Percentiles rank a stretch among this genome's conserved stretches.
phyloP scores from a whole-genome alignment of 2,329 filamentous ascomycete genomes.

The Diaporthe helianthi region DNA sequence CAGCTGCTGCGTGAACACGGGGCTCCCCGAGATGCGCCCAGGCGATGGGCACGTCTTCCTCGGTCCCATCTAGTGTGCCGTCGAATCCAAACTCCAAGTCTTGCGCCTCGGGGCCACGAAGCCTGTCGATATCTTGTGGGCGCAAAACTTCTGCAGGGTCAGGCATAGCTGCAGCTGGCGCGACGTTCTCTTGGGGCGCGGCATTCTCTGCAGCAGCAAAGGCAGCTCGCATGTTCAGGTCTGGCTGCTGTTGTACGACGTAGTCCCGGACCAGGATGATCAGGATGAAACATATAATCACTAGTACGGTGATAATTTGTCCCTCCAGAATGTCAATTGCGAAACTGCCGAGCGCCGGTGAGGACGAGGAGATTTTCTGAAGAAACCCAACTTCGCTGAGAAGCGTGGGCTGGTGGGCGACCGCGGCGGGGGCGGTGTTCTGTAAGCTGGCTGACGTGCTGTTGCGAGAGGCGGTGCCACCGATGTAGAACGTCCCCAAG shows the following conservation, averaged over 20 bases:
- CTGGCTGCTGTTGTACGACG: conserved; percentile 96
- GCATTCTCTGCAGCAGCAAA: conserved; percentile 52
- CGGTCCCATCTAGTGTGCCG: conserved; percentile 18
- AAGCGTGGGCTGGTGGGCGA: conserved; percentile 50
- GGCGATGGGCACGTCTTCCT: neutral
- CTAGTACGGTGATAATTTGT: conserved; percentile 88
- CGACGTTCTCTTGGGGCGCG: conserved; percentile 22
- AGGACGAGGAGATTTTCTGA: conserved; percentile 70
- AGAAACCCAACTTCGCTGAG: conserved; percentile 65
- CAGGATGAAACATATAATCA: conserved; percentile 95
- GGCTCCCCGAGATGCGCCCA: conserved; percentile 1
- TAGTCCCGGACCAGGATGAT: conserved; percentile 96
- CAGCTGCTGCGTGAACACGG: neutral
- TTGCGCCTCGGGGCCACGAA: conserved; percentile 27
- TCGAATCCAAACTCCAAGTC: conserved; percentile 16
- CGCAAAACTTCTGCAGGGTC: conserved; percentile 20
- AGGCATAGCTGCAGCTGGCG: conserved; percentile 8
- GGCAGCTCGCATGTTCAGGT: conserved; percentile 80
- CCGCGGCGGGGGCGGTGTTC: conserved; percentile 34
- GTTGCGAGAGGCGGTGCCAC: conserved; percentile 21
- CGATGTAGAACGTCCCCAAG: conserved; percentile 31
- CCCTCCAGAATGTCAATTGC: conserved; percentile 84
- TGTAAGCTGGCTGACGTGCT: conserved; percentile 20
- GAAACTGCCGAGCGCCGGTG: conserved; percentile 41
- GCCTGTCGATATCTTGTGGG: conserved; percentile 17